Evolutionary conservation across 257 asterid genomes (phyloP), one percentile per base, ranked within the genome.

Genomic region (Eustoma russellianum): DNA sequence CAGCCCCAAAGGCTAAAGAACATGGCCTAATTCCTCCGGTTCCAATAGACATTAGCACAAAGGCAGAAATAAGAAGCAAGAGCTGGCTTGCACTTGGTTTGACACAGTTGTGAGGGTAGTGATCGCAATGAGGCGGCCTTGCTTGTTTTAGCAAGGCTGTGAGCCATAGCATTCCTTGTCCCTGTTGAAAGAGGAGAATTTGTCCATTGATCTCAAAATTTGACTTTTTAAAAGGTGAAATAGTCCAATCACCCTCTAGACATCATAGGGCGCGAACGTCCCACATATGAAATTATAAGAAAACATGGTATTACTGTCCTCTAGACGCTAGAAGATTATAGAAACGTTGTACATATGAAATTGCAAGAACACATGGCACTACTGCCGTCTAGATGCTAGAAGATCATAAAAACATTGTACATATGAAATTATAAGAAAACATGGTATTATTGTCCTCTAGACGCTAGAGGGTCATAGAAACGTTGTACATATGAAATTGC

Each of bases 1-100:
- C 95, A 0, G 95, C 95, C 7, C 94, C 95, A 52, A 86, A 86
- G 2, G 94, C 91, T 41, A 86, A 33, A 33, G 94, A 81, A 55
- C 94, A 86, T 1, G 95, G 86, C 67, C 91, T 48, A 46, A 86
- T 70, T 15, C 95, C 95, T 7, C 91, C 95, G 0, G 91, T 67
- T 5, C 95, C 94, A 5, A 81, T 61, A 0, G 95, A 60, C 74
- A 83, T 68, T 2, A 86, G 75, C 3, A 72, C 83, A 56, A 83
- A 74, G 14, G 86, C 67, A 5, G 74, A 35, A 60, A 80, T 71
- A 33, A 86, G 91, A 65, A 83, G 55, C 0, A 70, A 64, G 34
- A 57, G 52, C 33, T 86, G 95, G 43, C 60, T 76, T n/a, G 74
- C 55, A 12, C 19, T 61, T 5, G 91, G 77, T 45, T 73, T 70